phyloP scores from a whole-genome alignment of 208 protist genomes.

The Leishmania major region DNA sequence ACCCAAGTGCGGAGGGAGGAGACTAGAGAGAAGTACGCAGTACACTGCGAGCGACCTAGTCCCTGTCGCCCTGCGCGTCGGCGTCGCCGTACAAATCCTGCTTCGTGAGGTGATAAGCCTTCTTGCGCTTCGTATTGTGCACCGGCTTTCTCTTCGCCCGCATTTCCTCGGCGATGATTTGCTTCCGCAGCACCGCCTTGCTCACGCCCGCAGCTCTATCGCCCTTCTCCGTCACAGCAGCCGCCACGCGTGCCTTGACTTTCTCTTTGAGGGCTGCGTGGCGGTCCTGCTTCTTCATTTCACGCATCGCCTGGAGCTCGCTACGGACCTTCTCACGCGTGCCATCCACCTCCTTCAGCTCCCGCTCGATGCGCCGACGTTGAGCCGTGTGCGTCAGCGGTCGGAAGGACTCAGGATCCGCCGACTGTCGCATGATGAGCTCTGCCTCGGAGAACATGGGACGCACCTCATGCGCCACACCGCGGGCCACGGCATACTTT shows the following conservation, averaged over 20 bases:
- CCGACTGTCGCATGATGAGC: slow-evolving; percentile 74
- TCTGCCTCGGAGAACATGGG: slow-evolving; percentile 86
- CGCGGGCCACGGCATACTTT: slow-evolving; percentile 58
- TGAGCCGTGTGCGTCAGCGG: slow-evolving; percentile 47
- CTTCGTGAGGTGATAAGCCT: slow-evolving; percentile 82
- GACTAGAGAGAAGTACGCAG: background rate
- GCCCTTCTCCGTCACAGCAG: slow-evolving; percentile 17
- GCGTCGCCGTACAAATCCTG: slow-evolving; percentile 70
- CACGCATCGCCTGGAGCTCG: slow-evolving; percentile 48
- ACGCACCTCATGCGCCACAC: slow-evolving; percentile 63
- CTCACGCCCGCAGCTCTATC: slow-evolving; percentile 18
- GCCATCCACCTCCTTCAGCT: slow-evolving; percentile 80
- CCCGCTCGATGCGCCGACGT: slow-evolving; percentile 69
- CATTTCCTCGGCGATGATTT: slow-evolving; percentile 36
- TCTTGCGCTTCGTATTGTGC: slow-evolving; percentile 85
- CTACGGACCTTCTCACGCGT: slow-evolving; percentile 58
- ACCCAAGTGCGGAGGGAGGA: background rate
- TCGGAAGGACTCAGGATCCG: slow-evolving; percentile 48
- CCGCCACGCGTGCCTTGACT: slow-evolving; percentile 32
- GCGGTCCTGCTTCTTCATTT: slow-evolving; percentile 44
- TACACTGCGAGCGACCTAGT: slow-evolving; percentile 3
- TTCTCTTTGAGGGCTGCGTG: slow-evolving; percentile 24
- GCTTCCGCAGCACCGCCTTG: slow-evolving; percentile 33
- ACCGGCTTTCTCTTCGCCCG: slow-evolving; percentile 47
- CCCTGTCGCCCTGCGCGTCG: slow-evolving; percentile 22